Percentiles rank a stretch among this genome's conserved stretches.
phyloP scores from a whole-genome alignment of 1,139 yeast species.

The Suhomyces atakaporum region DNA sequence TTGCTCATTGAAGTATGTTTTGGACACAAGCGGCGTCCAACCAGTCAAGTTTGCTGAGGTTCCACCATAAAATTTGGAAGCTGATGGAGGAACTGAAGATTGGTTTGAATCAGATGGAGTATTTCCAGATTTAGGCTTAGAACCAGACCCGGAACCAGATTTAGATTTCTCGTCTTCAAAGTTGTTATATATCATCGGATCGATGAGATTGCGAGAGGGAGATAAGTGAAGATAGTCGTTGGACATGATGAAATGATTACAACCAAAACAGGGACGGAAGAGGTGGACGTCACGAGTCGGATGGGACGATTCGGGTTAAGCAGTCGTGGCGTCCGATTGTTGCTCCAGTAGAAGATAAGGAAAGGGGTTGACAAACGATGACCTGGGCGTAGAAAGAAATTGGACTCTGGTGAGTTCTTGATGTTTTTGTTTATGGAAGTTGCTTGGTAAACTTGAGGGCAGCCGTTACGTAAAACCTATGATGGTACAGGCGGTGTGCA shows the following conservation, averaged over 20 bases:
- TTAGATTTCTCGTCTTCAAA: slow-evolving; percentile 16
- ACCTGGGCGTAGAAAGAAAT: neutral
- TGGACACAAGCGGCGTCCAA: slow-evolving; percentile 49
- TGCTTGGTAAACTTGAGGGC: slow-evolving; percentile 7
- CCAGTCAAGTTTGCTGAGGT: slow-evolving; percentile 32
- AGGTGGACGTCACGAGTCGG: slow-evolving; percentile 2
- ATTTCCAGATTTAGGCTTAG: slow-evolving; percentile 10
- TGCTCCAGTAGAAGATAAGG: no score
- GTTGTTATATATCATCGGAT: slow-evolving; percentile 28
- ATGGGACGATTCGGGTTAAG: no score
- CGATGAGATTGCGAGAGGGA: slow-evolving; percentile 33
- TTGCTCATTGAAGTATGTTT: slow-evolving; percentile 41
- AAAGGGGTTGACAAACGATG: no score
- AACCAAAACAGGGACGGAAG: no score
- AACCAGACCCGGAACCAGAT: slow-evolving; percentile 1
- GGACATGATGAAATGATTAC: slow-evolving; percentile 36
- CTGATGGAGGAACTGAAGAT: slow-evolving; percentile 30
- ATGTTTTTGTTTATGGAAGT: slow-evolving; percentile 7
- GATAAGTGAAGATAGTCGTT: slow-evolving; percentile 39
- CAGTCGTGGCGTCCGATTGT: no score
- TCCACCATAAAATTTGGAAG: slow-evolving; percentile 24
- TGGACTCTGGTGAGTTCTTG: neutral
- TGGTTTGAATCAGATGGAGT: slow-evolving; percentile 7
- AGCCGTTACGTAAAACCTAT: slow-evolving; percentile 8
- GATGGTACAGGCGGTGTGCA: no score